Base-by-base conservation (phyloP, 2,329 filamentous ascomycete species). In the Tolypocladium cylindrosporum region DNA sequence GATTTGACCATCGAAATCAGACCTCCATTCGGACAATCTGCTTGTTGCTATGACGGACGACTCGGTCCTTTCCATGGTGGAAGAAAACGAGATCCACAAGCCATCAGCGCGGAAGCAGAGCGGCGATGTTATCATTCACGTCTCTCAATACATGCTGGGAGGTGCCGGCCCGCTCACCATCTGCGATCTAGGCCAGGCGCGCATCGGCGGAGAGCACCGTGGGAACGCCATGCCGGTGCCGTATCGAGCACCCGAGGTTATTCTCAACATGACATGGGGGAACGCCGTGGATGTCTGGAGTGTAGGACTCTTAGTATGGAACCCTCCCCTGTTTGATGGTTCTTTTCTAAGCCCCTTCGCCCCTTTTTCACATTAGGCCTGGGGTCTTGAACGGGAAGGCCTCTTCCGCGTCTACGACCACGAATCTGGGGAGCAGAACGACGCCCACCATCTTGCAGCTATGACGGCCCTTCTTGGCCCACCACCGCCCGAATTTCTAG, bases 151-250 rank as follows among this genome's bases (percentile, higher is more conserved):
- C 56, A 66, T 75, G 63, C 34, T 68, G 3, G 61, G 69, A 36
- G 69, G 67, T 16, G 64, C 61, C 24, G 72, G 71, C 0, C 52
- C 61, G 0, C 67, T 74, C 7, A 63, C 61, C 9, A 62, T 75
- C 9, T 67, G 64, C 50, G 72, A 76, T 59, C 61, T 75, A 1
- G 69, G 73, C 14, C 68, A 72, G 58, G 72, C 73, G n/a, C 65
- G 68, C n/a, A 65, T 69, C 34, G 69, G 69, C 2, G 48, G 53
- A 1, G 50, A 63, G 55, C 65, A 66, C 13, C 51, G 41, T 7
- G 59, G 66, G 1, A 62, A 59, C 4, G 68, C 65, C 7, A 71
- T 71, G 67, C 69, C 69, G 7, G 6, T 64, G 9, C 66, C 60
- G 2, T 71, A 70, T 55, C 66, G 69, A n/a, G 67, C 71, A 27